These are phyloP conservation scores for Monilinia polystroma DNA, from an alignment of 2,329 filamentous ascomycete genomes.

Conservation along the genomic window DNA sequence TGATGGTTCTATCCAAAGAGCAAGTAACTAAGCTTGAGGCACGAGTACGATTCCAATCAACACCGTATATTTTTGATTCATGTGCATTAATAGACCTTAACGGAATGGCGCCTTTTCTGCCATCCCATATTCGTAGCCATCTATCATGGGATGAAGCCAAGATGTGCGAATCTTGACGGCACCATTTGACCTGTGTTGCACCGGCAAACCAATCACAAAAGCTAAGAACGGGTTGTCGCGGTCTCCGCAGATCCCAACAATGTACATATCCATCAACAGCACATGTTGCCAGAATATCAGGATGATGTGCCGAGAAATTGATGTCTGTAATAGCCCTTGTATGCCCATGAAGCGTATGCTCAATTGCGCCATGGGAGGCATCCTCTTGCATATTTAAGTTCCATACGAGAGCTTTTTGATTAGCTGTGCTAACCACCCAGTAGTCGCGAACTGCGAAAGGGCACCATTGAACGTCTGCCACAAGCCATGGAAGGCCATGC, in stretches of 20 bases:
- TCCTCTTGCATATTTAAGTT: conserved; percentile 75
- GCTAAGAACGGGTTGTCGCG: conserved; percentile 70
- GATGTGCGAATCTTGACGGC: conserved; percentile 80
- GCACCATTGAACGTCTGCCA: conserved; percentile 95
- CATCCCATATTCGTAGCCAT: conserved; percentile 87
- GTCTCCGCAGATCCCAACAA: conserved; percentile 81
- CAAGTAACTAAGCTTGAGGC: conserved; percentile 76
- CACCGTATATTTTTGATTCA: conserved; percentile 88
- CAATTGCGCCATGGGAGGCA: conserved; percentile 67
- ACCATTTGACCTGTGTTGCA: conserved; percentile 94
- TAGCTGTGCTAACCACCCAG: conserved; percentile 92
- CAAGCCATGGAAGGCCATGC: conserved; percentile 88
- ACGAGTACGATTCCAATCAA: conserved; percentile 87
- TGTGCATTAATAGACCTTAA: conserved; percentile 84
- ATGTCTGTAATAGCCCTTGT: conserved; percentile 91
- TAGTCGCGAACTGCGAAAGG: conserved; percentile 86
- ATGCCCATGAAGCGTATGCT: conserved; percentile 83
- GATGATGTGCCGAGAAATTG: conserved; percentile 92
- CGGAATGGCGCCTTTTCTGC: conserved; percentile 73
- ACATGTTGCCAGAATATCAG: conserved; percentile 84
- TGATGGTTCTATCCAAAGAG: conserved; percentile 87
- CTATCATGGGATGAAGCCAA: conserved; percentile 89
- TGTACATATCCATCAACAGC: conserved; percentile 92
- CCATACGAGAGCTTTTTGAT: conserved; percentile 92
- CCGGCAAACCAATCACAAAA: conserved; percentile 94